A percentile compares a stretch with the other conserved stretches of the same genome.
Conservation (phyloP, 164 flowering plant species). For the Aristolochia fimbriata region DNA sequence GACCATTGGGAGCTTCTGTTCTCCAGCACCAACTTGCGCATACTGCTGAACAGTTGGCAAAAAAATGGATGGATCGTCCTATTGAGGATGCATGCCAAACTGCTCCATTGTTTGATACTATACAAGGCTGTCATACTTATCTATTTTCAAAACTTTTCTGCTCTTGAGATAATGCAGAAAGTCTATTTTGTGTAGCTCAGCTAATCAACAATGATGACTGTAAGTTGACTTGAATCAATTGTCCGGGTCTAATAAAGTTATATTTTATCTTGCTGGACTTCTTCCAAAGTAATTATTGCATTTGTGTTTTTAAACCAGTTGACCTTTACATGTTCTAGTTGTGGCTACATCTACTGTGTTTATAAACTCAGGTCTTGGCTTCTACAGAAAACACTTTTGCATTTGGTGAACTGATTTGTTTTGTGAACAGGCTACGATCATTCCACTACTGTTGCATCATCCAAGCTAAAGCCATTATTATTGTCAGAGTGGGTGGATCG, state of each 20-base stretch:
- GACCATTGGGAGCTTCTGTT: constrained; percentile 77
- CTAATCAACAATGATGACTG: background rate
- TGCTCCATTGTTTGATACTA: constrained; percentile 65
- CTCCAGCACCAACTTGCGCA: constrained; percentile 74
- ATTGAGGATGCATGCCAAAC: constrained; percentile 85
- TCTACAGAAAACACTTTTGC: no score
- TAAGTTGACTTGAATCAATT: background rate
- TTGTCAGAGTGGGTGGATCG: no score
- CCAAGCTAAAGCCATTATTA: no score
- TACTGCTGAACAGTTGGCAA: constrained; percentile 53
- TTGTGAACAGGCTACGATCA: no score
- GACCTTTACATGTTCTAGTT: background rate
- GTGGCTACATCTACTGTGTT: background rate
- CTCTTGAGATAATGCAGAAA: constrained; percentile 33
- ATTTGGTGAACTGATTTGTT: no score
- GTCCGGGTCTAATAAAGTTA: background rate
- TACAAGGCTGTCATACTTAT: constrained; percentile 87
- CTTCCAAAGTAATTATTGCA: background rate
- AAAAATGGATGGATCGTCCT: constrained; percentile 60
- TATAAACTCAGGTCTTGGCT: no score
- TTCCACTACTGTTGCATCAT: no score
- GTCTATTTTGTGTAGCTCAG: background rate
- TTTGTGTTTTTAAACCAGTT: background rate
- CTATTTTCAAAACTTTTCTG: constrained; percentile 82
- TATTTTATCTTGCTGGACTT: background rate